phyloP scores from a whole-genome alignment of 108 stramenopile genomes.

The Cyclotella atomus region DNA sequence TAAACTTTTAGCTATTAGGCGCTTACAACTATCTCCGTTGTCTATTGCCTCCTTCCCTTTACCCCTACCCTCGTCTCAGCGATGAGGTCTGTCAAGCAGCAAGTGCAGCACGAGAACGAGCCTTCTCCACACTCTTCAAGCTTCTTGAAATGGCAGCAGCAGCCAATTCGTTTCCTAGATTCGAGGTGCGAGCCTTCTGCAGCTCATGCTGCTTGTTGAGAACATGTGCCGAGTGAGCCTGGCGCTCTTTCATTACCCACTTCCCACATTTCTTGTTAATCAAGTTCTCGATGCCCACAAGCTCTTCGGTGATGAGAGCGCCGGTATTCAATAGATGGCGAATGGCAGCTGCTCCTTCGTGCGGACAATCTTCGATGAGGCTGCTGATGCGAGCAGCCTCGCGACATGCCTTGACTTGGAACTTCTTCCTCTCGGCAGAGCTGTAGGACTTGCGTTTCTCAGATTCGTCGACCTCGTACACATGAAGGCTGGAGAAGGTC shows the following conservation, averaged over 20 bases:
- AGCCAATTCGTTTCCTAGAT: background rate
- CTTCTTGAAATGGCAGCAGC: background rate
- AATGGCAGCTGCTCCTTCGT: background rate
- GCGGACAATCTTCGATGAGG: background rate
- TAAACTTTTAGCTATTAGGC: too few relatives aligned
- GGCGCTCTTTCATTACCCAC: conserved; percentile 2
- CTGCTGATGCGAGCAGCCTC: background rate
- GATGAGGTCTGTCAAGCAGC: background rate
- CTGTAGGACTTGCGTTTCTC: background rate
- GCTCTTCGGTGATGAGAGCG: background rate
- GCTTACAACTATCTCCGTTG: too few relatives aligned
- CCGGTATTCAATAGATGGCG: background rate
- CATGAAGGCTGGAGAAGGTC: background rate
- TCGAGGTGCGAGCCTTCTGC: background rate
- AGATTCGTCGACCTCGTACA: background rate
- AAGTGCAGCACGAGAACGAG: background rate
- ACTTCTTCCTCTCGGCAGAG: conserved; percentile 2
- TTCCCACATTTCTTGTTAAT: background rate
- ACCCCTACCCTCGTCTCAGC: background rate
- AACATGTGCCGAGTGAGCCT: background rate
- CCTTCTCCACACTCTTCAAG: conserved; percentile 7
- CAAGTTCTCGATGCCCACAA: conserved; percentile 5
- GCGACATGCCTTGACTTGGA: background rate
- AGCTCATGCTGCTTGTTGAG: background rate
- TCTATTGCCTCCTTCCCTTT: too few relatives aligned